Evolutionary conservation across 1,284 basidiomycete species (phyloP).

Genomic region (Puccinia hordei): DNA sequence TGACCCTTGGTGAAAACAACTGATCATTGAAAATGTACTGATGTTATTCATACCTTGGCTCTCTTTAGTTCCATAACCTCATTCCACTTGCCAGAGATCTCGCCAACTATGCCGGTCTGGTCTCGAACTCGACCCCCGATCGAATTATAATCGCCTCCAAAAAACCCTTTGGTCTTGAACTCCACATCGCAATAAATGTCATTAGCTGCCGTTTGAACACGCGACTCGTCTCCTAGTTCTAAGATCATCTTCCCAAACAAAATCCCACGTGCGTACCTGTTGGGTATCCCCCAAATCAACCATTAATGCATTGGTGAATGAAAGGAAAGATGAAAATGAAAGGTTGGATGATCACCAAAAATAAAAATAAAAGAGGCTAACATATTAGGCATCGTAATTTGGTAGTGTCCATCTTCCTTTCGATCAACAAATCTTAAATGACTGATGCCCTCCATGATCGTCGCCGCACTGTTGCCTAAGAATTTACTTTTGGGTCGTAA

Average conservation of each 20-base stretch:
- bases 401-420: conserved; percentile 85
- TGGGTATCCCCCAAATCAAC: not conserved
- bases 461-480: conserved; percentile 92
- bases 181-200: conserved; percentile 80
- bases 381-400: conserved; percentile 94
- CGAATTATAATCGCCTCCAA: conserved; percentile 96
- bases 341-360: not conserved
- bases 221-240: conserved; percentile 88
- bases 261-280: conserved; percentile 86
- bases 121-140: conserved; percentile 76
- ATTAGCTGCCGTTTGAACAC: conserved; percentile 78
- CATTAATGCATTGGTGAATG: not conserved
- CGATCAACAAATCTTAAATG: conserved; percentile 72
- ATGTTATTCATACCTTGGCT: conserved; percentile 60
- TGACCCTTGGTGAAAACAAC: no score
- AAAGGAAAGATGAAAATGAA: not conserved
- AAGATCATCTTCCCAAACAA: conserved; percentile 72
- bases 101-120: conserved; percentile 65
- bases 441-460: conserved; percentile 62
- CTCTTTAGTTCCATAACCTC: conserved; percentile 84
- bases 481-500: conserved; percentile 94
- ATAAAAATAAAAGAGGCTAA: no score
- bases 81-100: conserved; percentile 88
- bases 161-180: conserved; percentile 98
- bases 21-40: not conserved